phyloP scores from a whole-genome alignment of 495 filamentous ascomycete genomes.

The Aspergillus bridgeri region DNA sequence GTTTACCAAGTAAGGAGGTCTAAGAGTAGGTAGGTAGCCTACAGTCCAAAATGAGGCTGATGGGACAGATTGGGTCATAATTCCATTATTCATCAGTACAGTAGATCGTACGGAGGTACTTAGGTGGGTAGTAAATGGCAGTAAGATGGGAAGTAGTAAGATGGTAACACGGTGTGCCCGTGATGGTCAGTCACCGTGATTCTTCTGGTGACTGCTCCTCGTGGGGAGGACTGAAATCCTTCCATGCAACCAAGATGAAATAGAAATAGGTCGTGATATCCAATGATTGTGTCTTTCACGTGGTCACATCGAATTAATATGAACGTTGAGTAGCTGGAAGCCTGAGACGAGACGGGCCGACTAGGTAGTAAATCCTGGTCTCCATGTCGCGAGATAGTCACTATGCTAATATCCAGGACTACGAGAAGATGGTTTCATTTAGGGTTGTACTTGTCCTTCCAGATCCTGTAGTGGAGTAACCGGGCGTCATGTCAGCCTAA shows the following conservation, averaged over 20 bases:
- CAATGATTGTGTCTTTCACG: not conserved
- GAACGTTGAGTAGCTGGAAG: not conserved
- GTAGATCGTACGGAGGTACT: not conserved
- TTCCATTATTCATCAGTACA: not conserved
- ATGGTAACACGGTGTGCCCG: not conserved
- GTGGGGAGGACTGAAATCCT: not conserved
- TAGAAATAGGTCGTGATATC: not conserved
- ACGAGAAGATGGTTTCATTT: slow-evolving; percentile 33
- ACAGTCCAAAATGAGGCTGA: slow-evolving; percentile 5
- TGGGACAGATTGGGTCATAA: not conserved
- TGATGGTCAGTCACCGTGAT: not conserved
- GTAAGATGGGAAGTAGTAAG: not conserved
- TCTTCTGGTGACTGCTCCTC: not conserved
- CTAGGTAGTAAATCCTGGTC: not conserved
- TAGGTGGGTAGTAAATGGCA: not conserved
- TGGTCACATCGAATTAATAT: not conserved
- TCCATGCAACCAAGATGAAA: not conserved
- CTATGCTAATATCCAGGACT: not conserved
- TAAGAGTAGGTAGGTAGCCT: no score
- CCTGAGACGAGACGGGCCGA: not conserved
- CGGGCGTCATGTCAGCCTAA: slow-evolving; percentile 20
- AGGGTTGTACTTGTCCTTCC: slow-evolving; percentile 93
- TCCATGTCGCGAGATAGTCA: not conserved
- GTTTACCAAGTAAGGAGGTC: no score
- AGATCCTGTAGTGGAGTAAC: slow-evolving; percentile 64